phyloP scores from a whole-genome alignment of 495 filamentous ascomycete species.

The Aspergillus baeticus region DNA sequence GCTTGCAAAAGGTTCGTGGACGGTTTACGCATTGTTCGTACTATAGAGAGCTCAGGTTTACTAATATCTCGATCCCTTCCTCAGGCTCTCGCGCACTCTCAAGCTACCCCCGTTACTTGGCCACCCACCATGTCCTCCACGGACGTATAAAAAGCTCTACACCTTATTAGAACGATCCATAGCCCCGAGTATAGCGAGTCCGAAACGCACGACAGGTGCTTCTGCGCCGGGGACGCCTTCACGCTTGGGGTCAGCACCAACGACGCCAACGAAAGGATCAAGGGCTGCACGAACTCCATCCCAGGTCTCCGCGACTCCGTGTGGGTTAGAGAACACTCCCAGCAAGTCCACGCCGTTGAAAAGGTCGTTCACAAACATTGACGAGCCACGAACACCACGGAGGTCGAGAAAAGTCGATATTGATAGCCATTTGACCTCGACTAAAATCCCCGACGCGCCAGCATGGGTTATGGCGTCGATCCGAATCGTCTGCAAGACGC shows the following conservation, averaged over 20 bases:
- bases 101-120: conserved; percentile 80
- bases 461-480: conserved; percentile 66
- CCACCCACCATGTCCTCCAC: conserved; percentile 78
- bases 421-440: conserved; percentile 26
- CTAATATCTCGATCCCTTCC: conserved; percentile 9
- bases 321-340: conserved; percentile 42
- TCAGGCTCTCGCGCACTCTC: conserved; percentile 75
- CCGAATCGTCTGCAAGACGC: conserved; percentile 62
- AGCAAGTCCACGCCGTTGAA: conserved; percentile 43
- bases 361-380: conserved; percentile 24
- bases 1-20: conserved; percentile 76
- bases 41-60: background rate
- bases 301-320: conserved; percentile 30
- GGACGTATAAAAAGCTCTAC: conserved; percentile 82
- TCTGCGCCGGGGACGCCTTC: conserved; percentile 32
- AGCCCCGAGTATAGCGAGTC: conserved; percentile 34
- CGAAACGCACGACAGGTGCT: conserved; percentile 29
- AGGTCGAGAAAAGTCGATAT: conserved; percentile 16
- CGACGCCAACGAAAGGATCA: conserved; percentile 34
- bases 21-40: background rate
- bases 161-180: conserved; percentile 74
- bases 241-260: conserved; percentile 26
- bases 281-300: conserved; percentile 23
- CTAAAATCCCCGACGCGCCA: conserved; percentile 51
- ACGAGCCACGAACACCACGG: conserved; percentile 24